A percentile compares a stretch with the other conserved stretches of the same genome.
phyloP scores from a whole-genome alignment of 345 rosid species.

The Hibiscus syriacus region DNA sequence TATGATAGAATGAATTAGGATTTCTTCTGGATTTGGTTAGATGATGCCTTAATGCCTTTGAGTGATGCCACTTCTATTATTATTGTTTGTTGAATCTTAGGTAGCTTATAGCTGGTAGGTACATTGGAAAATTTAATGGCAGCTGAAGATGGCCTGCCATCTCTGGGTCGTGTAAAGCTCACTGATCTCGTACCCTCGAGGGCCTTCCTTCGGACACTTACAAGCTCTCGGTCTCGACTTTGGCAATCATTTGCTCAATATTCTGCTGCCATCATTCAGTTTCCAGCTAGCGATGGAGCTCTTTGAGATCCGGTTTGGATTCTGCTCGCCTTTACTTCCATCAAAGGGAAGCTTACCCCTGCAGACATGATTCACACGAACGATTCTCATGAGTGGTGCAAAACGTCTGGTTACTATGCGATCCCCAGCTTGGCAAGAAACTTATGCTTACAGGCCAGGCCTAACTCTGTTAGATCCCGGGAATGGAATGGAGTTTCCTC shows the following conservation, averaged over 20 bases:
- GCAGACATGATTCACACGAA: conserved; percentile 47
- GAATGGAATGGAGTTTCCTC: conserved; percentile 66
- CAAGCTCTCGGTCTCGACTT: conserved; percentile 61
- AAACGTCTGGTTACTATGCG: conserved; percentile 73
- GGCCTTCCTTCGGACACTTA: conserved; percentile 57
- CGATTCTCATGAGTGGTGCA: conserved; percentile 86
- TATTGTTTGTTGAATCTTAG: no score
- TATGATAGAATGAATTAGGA: neutral
- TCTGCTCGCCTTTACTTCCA: conserved; percentile 82
- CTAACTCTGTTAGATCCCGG: conserved; percentile 42
- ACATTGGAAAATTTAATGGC: conserved; percentile 34
- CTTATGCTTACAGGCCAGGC: conserved; percentile 79
- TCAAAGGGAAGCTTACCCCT: conserved; percentile 62
- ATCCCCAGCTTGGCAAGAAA: conserved; percentile 80
- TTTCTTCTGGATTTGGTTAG: neutral
- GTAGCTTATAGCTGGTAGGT: no score
- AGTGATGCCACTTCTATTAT: neutral
- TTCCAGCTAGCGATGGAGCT: conserved; percentile 64
- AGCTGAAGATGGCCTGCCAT: conserved; percentile 66
- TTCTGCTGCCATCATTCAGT: conserved; percentile 85
- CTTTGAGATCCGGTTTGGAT: conserved; percentile 86
- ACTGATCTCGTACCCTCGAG: no score
- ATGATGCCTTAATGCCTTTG: neutral
- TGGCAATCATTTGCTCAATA: conserved; percentile 75
- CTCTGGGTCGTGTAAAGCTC: no score